Evolutionary conservation across 768 basidiomycete species (phyloP).

Genomic region (Peribolospora baueri): DNA sequence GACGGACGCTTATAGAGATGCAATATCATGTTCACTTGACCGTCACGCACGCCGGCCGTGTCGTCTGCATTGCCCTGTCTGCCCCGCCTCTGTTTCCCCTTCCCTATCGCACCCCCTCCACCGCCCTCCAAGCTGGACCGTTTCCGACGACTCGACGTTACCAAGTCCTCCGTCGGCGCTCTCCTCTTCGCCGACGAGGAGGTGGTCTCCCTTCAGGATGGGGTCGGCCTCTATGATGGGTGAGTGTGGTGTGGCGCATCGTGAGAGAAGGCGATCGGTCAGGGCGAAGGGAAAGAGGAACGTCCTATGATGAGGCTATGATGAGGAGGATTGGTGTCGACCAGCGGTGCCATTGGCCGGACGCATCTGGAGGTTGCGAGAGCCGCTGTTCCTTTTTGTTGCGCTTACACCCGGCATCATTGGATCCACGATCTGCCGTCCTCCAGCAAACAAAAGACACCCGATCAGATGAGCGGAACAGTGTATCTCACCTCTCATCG

Average conservation of each 20-base stretch:
- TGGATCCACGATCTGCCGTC: background rate
- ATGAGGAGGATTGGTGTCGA: background rate
- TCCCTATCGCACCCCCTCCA: background rate
- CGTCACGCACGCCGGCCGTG: no score
- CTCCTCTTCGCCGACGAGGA: conserved; percentile 61
- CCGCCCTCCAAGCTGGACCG: conserved; percentile 1
- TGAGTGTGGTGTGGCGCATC: conserved; percentile 21
- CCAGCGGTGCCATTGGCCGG: background rate
- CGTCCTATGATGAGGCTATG: no score
- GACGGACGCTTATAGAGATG: no score
- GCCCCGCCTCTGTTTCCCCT: no score
- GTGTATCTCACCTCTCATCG: conserved; percentile 58
- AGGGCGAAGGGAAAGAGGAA: no score
- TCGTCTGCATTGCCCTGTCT: no score
- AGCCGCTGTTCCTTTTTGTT: background rate
- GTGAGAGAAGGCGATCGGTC: no score
- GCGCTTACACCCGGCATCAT: background rate
- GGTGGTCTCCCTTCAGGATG: conserved; percentile 43
- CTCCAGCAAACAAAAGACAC: conserved; percentile 50
- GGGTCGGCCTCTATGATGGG: conserved; percentile 82
- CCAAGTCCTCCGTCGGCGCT: conserved; percentile 29
- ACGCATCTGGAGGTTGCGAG: background rate
- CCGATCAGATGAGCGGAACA: conserved; percentile 49
- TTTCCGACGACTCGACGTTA: background rate
- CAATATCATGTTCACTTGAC: no score